Base-by-base conservation (phyloP, 495 filamentous ascomycete genomes). In the Penicillium pancosmium region DNA sequence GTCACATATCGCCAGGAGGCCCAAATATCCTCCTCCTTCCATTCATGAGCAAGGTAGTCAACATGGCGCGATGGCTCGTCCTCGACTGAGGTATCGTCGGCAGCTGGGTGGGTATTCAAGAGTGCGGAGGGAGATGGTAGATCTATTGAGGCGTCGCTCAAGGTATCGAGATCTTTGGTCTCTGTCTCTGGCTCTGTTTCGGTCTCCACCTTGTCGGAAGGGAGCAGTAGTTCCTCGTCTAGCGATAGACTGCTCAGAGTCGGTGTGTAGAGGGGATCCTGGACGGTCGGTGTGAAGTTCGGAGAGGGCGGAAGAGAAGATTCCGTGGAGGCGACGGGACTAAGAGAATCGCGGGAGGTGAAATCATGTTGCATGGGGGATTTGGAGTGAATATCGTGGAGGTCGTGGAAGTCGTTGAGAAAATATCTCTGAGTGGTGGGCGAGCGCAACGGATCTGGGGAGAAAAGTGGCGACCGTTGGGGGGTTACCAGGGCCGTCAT, bases 21-120 rank as follows among this genome's bases (percentile, higher is more conserved):
- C 94, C 94, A 98, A 11, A 98, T 95, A 73, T 98, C 94, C 73
- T 97, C 93, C 75, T 98, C 93, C 43, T 83, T 85, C 94, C 94
- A 98, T 54, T 93, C 85, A 65, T 98, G 90, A 35, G 93, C 96
- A 5, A 98, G 81, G 69, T 98, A 98, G 73, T 98, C 94, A 36
- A 98, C 94, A 76, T 98, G 94, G 34, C 91, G 80, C 12, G 91
- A 92, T 23, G 94, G 94, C 63, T 91, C 87, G 21, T 79, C 80
- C 57, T 86, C 81, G 25, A 97, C 79, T 23, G 89, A 87, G 15
- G 84, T 89, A 71, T 98, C 94, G 67, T 98, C 94, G 47, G 90
- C 88, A 15, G 90, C 88, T 7, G 77, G 68, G 27, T 31, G 27
- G 21, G 57, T 53, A 2, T 51, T 53, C 58, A 60, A 62, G 25